A percentile compares a stretch with the other conserved stretches of the same genome.
Evolutionary conservation across 352 stramenopile species (phyloP).

Genomic region (Saprolegnia diclina): DNA sequence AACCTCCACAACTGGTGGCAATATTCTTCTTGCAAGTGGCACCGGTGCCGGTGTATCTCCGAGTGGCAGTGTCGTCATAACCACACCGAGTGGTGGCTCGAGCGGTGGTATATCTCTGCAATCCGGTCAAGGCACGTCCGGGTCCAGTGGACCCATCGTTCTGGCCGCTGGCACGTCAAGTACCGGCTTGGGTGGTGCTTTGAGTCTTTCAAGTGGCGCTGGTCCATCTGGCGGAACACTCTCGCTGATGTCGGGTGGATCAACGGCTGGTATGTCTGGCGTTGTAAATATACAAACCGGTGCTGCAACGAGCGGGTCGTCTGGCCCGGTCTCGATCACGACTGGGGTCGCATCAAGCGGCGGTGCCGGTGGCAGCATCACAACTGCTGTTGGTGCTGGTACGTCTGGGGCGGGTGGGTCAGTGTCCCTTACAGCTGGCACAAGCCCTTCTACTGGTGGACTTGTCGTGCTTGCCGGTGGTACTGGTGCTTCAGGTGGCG

Average conservation of each 20-base stretch:
- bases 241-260: slow-evolving; percentile 32
- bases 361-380: slow-evolving; percentile 14
- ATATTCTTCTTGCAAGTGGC: slow-evolving; percentile 20
- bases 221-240: slow-evolving; percentile 37
- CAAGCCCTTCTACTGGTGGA: slow-evolving; percentile 33
- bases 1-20: slow-evolving; percentile 32
- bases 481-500: slow-evolving; percentile 14
- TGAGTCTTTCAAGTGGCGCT: slow-evolving; percentile 29
- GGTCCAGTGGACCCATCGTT: slow-evolving; percentile 5
- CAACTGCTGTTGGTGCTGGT: background rate
- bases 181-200: background rate
- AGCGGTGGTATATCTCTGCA: background rate
- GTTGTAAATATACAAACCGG: background rate
- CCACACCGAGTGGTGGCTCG: background rate
- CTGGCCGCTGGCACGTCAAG: slow-evolving; percentile 4
- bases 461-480: slow-evolving; percentile 4
- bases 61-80: slow-evolving; percentile 8
- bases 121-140: background rate
- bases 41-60: background rate
- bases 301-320: slow-evolving; percentile 40
- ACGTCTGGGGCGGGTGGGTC: slow-evolving; percentile 43
- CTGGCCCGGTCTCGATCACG: background rate
- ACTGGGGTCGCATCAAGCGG: background rate
- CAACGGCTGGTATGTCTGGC: background rate
- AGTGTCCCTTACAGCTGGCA: slow-evolving; percentile 46